Evolutionary conservation across 2,329 filamentous ascomycete genomes (phyloP).

Genomic region (Didymella exigua): DNA sequence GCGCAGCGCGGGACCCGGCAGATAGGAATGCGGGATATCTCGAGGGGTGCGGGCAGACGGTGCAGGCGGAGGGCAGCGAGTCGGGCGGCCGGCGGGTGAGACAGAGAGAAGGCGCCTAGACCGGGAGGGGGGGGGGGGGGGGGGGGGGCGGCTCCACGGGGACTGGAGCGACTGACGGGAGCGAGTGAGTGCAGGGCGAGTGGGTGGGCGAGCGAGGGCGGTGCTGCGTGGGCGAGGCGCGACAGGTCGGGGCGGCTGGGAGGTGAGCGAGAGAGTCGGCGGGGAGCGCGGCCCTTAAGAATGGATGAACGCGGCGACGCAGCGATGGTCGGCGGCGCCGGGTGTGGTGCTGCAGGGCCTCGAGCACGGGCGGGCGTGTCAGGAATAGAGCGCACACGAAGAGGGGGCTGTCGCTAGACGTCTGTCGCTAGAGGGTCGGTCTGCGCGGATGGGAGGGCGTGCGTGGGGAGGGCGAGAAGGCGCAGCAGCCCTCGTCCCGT

Average conservation of each 20-base stretch:
- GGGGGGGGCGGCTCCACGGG: conserved; percentile 2
- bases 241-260: conserved; percentile 1
- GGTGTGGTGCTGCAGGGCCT: background rate
- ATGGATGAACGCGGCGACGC: background rate
- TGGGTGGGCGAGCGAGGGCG: conserved; percentile 2
- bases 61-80: conserved; percentile 3
- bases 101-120: background rate
- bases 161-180: conserved; percentile 19
- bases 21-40: background rate
- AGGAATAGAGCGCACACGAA: background rate
- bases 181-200: conserved; percentile 17
- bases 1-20: background rate
- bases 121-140: too few species aligned
- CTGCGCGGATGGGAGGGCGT: background rate
- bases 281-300: conserved; percentile 5
- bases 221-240: conserved; percentile 3
- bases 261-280: conserved; percentile 5
- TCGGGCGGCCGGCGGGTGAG: conserved; percentile 2
- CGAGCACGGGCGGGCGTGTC: conserved; percentile 2
- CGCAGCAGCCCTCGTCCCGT: too few species aligned
- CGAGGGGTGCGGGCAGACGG: conserved; percentile 3
- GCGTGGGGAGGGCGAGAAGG: background rate
- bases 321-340: conserved; percentile 4
- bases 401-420: background rate
- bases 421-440: too few species aligned